Base-by-base conservation (phyloP, 306 rosid species). In the Astragalus glycyphyllos region DNA sequence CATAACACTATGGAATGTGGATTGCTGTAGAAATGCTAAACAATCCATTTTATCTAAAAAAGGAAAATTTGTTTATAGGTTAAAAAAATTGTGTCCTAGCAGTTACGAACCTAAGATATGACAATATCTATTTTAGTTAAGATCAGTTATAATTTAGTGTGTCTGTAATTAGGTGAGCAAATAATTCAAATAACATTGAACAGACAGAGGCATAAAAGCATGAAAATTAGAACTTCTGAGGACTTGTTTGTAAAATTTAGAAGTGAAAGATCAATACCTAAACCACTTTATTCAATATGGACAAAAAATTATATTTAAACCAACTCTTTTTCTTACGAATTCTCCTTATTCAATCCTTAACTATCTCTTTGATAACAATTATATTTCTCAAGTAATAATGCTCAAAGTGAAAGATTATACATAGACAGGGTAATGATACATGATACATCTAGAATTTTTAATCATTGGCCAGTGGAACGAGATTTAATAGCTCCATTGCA, bases 401-500 rank as follows among this genome's bases (percentile, higher is more conserved):
- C 31, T 50, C 57, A 16, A 16, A 15, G 12, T 8, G 26, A 16
- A 50, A 11, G 57, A 49, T 49, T 14, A 49, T 11, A 49, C 56
- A 49, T 15, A 6, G 29, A 50, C 4, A 7, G 12, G 11, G 57
- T 11, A 50, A 50, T 50, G 57, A 17, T 8, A 50, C 5, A 50
- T 50, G 57, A 17, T 8, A 50, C 5, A 11, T 50, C 57, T 50
- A 50, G 12, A 50, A 50, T 2, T 50, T 16, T 50, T 50, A 50
- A 16, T 50, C 9, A 8, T 31, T 8, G 4, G 57, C 11, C 12
- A 50, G 11, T 20, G 23, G 41, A 44, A 23, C 26, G 6, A 48
- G 2, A 12, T 16, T 35, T 35, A 32, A 64, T 72, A 20, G 60
- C 78, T 58, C 76, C 3, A 29, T 26, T 48, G 37, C 54, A 76